These are phyloP conservation scores for Trichoderma koningii DNA, from an alignment of 2,329 filamentous ascomycete genomes.

Conservation along the genomic window DNA sequence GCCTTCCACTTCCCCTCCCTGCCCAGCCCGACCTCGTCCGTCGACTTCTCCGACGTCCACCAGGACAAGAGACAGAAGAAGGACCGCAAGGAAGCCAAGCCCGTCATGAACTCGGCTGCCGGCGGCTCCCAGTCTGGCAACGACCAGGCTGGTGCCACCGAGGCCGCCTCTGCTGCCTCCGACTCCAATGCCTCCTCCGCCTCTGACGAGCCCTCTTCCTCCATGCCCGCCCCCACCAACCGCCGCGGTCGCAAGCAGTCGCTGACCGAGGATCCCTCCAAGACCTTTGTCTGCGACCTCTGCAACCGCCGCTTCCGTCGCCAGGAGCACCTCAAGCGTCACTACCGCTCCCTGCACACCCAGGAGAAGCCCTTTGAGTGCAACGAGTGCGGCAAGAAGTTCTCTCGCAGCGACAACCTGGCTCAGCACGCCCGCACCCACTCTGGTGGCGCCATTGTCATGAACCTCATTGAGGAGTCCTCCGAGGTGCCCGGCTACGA, in stretches of 20 bases:
- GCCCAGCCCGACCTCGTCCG: slow-evolving; percentile 56
- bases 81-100: slow-evolving; percentile 50
- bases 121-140: slow-evolving; percentile 40
- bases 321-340: slow-evolving; percentile 97
- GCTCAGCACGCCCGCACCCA: slow-evolving; percentile 95
- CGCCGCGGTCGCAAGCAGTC: slow-evolving; percentile 98
- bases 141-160: slow-evolving; percentile 42
- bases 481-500: slow-evolving; percentile 51
- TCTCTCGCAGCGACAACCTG: slow-evolving; percentile 95
- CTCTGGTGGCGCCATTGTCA: slow-evolving; percentile 83
- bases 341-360: slow-evolving; percentile 97
- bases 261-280: slow-evolving; percentile 93
- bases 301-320: slow-evolving; percentile 97
- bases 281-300: slow-evolving; percentile 95
- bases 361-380: slow-evolving; percentile 99
- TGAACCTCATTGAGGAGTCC: slow-evolving; percentile 79
- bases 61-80: slow-evolving; percentile 62
- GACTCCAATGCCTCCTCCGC: slow-evolving; percentile 46
- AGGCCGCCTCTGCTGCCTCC: slow-evolving; percentile 42
- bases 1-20: slow-evolving; percentile 62
- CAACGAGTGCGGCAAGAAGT: slow-evolving; percentile 98
- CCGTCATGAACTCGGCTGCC: slow-evolving; percentile 48
- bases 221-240: slow-evolving; percentile 65
- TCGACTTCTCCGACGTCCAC: slow-evolving; percentile 49
- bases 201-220: slow-evolving; percentile 49